Evolutionary conservation across 305 asterid species (phyloP).

Genomic region (Fraxinus angustifolia): DNA sequence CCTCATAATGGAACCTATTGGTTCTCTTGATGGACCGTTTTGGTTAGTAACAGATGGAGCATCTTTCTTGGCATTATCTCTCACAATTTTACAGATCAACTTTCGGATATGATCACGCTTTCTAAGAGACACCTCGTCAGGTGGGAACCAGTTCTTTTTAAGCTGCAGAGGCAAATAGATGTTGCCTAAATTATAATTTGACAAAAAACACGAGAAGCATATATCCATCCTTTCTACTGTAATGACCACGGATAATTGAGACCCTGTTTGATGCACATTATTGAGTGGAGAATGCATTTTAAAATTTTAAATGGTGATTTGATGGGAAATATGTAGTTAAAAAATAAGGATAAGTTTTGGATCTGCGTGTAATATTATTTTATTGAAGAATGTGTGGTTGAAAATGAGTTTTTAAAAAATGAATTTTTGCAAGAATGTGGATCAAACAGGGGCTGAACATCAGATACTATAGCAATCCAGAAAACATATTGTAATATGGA

Average conservation of each 20-base stretch:
- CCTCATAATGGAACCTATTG: conserved; percentile 13
- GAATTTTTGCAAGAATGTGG: too few relatives aligned
- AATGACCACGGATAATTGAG: background rate
- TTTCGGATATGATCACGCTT: conserved; percentile 61
- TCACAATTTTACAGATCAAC: conserved; percentile 43
- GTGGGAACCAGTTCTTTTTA: conserved; percentile 63
- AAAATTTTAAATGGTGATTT: too few relatives aligned
- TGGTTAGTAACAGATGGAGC: conserved; percentile 26
- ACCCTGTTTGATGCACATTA: too few relatives aligned
- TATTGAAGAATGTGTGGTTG: too few relatives aligned
- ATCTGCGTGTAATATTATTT: too few relatives aligned
- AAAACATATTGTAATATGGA: background rate
- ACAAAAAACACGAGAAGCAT: background rate
- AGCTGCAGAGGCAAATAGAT: conserved; percentile 47
- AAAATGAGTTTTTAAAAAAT: too few relatives aligned
- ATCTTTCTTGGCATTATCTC: conserved; percentile 35
- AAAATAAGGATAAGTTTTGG: too few relatives aligned
- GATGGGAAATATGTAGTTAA: too few relatives aligned
- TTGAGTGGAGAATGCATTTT: too few relatives aligned
- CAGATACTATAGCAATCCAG: background rate
- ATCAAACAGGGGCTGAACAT: background rate
- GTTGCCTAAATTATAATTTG: background rate
- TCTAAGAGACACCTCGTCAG: conserved; percentile 68
- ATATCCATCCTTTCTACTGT: background rate
- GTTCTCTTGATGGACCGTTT: conserved; percentile 24